phyloP scores from a whole-genome alignment of 108 stramenopile genomes.

The Ochromonas danica region DNA sequence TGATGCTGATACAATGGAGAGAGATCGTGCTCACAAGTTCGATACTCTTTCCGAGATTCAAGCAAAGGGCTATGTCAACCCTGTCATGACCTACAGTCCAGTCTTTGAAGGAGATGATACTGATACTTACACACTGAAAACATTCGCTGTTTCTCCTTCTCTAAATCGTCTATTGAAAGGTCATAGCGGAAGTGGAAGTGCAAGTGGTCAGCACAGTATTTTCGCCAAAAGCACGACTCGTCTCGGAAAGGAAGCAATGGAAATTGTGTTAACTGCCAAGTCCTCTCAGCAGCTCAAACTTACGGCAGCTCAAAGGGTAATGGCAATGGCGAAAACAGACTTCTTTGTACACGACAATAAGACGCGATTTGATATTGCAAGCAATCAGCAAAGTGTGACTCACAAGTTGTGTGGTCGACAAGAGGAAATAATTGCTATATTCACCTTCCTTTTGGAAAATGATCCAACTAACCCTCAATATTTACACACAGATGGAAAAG shows the following conservation, averaged over 20 bases:
- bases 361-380: background rate
- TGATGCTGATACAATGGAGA: conserved; percentile 37
- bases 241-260: no score
- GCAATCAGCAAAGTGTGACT: background rate
- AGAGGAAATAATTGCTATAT: background rate
- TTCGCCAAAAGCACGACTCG: no score
- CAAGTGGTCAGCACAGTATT: no score
- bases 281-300: background rate
- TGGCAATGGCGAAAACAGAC: background rate
- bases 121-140: background rate
- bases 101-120: background rate
- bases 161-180: no score
- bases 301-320: background rate
- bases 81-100: conserved; percentile 44
- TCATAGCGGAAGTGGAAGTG: no score
- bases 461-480: background rate
- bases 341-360: background rate
- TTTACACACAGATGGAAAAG: background rate
- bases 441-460: background rate
- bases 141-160: background rate
- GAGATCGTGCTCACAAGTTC: conserved; percentile 44
- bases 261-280: background rate
- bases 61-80: conserved; percentile 58
- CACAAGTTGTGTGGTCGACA: background rate
- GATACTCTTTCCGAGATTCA: conserved; percentile 43